phyloP scores from a whole-genome alignment of 805 yeast genomes.

The Pichia rugopelliculosa region DNA sequence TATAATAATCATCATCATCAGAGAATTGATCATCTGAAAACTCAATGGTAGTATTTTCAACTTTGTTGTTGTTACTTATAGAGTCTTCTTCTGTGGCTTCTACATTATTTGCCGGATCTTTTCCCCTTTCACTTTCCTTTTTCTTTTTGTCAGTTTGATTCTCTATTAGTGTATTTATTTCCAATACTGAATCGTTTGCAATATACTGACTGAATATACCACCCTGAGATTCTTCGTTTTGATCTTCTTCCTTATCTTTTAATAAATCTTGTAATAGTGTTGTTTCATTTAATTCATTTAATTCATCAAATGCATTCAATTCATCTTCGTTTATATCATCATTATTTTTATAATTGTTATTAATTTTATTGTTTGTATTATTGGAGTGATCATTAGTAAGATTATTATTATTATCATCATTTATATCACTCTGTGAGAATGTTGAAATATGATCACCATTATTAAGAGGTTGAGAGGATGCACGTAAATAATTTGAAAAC shows the following conservation, averaged over 20 bases:
- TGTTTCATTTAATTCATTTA: neutral
- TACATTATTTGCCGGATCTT: neutral
- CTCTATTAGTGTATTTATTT: neutral
- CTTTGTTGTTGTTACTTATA: neutral
- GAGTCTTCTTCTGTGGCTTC: neutral
- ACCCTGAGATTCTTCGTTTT: neutral
- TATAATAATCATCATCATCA: slow-evolving; percentile 6
- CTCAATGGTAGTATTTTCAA: neutral
- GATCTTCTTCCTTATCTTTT: neutral
- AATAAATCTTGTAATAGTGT: neutral
- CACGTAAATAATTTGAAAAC: slow-evolving; percentile 10
- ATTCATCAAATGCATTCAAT: neutral
- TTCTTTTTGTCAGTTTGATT: too few relatives aligned
- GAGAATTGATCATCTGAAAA: slow-evolving; percentile 13
- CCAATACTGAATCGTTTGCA: neutral
- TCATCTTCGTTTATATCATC: neutral
- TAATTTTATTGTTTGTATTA: neutral
- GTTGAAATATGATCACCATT: neutral
- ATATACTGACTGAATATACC: neutral
- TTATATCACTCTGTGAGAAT: neutral
- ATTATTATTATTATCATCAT: neutral
- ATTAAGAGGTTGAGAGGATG: slow-evolving; percentile 12
- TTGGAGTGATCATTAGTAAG: neutral
- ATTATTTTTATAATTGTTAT: neutral
- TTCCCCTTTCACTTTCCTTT: neutral